These are phyloP conservation scores for Phycomyces nitens DNA, from an alignment of 192 early-diverging fungal species.

Conservation along the genomic window DNA sequence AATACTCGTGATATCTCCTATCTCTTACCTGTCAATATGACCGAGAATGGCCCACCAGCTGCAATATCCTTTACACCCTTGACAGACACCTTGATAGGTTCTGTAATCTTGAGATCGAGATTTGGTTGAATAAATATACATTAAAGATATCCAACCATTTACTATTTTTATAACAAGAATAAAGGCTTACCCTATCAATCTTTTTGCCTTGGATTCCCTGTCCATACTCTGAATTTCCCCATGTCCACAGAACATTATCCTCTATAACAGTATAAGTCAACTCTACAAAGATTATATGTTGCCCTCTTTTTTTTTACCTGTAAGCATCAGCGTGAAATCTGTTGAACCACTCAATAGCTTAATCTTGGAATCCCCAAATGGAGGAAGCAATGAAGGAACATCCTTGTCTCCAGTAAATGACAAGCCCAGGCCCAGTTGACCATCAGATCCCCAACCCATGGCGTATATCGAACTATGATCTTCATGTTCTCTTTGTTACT, in stretches of 20 bases:
- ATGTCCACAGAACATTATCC: constrained; percentile 56
- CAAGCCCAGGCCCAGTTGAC: constrained; percentile 62
- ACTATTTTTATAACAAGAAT: constrained; percentile 19
- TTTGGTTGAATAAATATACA: too few species aligned
- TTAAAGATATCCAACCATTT: constrained; percentile 35
- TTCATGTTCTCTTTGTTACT: too few species aligned
- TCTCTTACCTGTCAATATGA: constrained; percentile 40
- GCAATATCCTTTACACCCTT: constrained; percentile 51
- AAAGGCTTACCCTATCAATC: constrained; percentile 49
- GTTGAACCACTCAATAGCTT: constrained; percentile 57
- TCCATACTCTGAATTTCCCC: constrained; percentile 78
- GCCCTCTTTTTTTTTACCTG: constrained; percentile 18
- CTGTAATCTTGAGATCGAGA: constrained; percentile 51
- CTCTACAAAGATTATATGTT: neutral
- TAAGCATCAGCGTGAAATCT: constrained; percentile 62
- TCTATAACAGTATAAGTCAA: constrained; percentile 15
- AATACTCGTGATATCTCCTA: neutral
- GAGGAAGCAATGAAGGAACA: constrained; percentile 44
- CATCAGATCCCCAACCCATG: constrained; percentile 79
- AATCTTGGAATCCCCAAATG: constrained; percentile 38
- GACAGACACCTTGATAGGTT: constrained; percentile 46
- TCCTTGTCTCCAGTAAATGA: constrained; percentile 37
- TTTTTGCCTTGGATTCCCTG: constrained; percentile 62
- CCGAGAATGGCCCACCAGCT: constrained; percentile 64
- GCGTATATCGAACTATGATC: constrained; percentile 51